Conservation (phyloP, 768 basidiomycete species). For the Lyophyllum shimeji region DNA sequence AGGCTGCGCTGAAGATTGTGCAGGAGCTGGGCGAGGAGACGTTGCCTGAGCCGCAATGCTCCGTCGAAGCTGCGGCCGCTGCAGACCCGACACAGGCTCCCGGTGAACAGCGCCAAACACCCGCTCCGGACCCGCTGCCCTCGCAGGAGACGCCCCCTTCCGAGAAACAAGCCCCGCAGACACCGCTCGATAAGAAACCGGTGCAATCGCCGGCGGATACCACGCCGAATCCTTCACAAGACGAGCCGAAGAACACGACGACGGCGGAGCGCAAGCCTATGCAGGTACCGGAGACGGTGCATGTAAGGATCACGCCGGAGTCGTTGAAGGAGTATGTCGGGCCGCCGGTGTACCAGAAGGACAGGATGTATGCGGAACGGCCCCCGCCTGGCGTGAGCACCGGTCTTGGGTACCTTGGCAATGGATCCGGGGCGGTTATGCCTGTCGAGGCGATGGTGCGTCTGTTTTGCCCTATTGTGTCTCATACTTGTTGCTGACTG, state of each 20-base stretch:
- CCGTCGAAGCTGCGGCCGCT: slow-evolving; percentile 16
- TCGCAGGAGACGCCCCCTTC: background rate
- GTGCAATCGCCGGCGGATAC: slow-evolving; percentile 19
- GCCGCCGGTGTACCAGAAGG: slow-evolving; percentile 93
- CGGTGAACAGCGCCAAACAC: slow-evolving; percentile 31
- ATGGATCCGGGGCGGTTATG: slow-evolving; percentile 96
- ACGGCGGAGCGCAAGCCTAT: slow-evolving; percentile 81
- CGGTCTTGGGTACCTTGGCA: slow-evolving; percentile 93
- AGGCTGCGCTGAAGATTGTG: slow-evolving; percentile 90
- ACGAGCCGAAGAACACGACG: slow-evolving; percentile 53
- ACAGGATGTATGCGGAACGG: slow-evolving; percentile 77
- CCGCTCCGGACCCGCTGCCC: slow-evolving; percentile 10
- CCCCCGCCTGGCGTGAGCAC: slow-evolving; percentile 94
- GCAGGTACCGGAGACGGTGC: slow-evolving; percentile 73
- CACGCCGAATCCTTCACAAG: slow-evolving; percentile 17
- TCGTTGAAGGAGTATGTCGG: slow-evolving; percentile 97
- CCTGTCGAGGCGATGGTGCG: slow-evolving; percentile 91
- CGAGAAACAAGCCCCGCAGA: background rate
- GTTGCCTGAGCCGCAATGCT: slow-evolving; percentile 64
- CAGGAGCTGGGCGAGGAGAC: slow-evolving; percentile 85
- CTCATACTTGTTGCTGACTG: background rate
- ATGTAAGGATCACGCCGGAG: slow-evolving; percentile 79
- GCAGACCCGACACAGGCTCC: slow-evolving; percentile 13
- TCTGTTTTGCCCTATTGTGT: slow-evolving; percentile 11
- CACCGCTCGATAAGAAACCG: background rate